Evolutionary conservation across 176 grass and related monocot species (phyloP).

Genomic region (Canna indica): DNA sequence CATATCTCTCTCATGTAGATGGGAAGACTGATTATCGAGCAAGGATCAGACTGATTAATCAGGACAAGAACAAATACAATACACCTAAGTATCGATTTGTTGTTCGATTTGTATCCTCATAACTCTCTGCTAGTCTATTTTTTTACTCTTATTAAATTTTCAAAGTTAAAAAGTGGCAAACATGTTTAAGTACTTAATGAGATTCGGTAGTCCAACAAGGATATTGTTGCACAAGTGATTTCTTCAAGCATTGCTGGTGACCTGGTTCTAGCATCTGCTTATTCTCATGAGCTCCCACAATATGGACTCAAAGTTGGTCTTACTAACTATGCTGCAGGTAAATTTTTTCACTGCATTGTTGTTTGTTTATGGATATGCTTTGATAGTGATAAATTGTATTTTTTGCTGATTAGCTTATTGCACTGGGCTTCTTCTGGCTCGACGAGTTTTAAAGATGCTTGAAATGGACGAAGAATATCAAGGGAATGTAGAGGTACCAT

Average conservation of each 20-base stretch:
- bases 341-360: no score
- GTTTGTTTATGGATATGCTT: background rate
- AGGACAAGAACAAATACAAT: constrained; percentile 85
- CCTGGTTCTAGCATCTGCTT: constrained; percentile 60
- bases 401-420: constrained; percentile 45
- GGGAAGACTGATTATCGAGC: constrained; percentile 72
- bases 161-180: background rate
- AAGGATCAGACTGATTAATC: constrained; percentile 59
- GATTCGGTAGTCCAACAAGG: constrained; percentile 52
- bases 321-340: constrained; percentile 83
- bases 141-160: background rate
- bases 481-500: constrained; percentile 62
- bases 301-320: constrained; percentile 77
- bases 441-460: constrained; percentile 55
- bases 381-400: background rate
- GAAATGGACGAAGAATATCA: constrained; percentile 62
- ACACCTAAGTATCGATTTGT: constrained; percentile 64
- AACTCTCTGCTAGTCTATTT: background rate
- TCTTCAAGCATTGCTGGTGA: constrained; percentile 62
- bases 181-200: constrained; percentile 17
- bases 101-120: constrained; percentile 66
- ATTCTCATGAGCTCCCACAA: constrained; percentile 61
- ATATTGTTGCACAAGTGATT: constrained; percentile 49
- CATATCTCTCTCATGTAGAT: constrained; percentile 14
- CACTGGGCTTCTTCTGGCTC: constrained; percentile 70